Evolutionary conservation across 495 filamentous ascomycete species (phyloP).

Genomic region (Penicillium roqueforti): DNA sequence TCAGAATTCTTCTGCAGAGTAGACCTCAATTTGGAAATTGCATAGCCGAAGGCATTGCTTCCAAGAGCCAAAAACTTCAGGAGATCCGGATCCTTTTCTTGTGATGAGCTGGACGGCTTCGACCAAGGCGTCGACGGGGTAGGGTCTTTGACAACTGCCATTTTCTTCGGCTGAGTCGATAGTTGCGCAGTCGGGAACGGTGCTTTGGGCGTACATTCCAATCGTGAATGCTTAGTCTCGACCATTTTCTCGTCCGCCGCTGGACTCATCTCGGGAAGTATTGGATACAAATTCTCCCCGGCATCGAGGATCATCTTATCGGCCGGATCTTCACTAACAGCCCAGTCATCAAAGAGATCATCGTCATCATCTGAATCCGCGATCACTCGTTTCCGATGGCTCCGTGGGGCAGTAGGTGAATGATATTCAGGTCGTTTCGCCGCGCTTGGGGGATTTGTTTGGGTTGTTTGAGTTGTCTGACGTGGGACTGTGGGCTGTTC

Average conservation of each 20-base stretch:
- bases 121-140: slow-evolving; percentile 14
- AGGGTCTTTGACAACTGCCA: neutral
- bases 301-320: slow-evolving; percentile 24
- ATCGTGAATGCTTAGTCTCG: neutral
- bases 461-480: slow-evolving; percentile 1
- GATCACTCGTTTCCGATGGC: slow-evolving; percentile 25
- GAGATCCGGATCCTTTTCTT: slow-evolving; percentile 24
- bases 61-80: slow-evolving; percentile 30
- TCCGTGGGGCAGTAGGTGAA: slow-evolving; percentile 5
- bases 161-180: slow-evolving; percentile 11
- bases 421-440: slow-evolving; percentile 4
- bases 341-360: slow-evolving; percentile 25
- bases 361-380: slow-evolving; percentile 48
- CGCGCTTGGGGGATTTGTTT: neutral
- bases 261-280: slow-evolving; percentile 24
- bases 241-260: slow-evolving; percentile 6
- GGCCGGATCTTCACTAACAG: slow-evolving; percentile 21
- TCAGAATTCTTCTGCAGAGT: slow-evolving; percentile 36
- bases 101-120: slow-evolving; percentile 20
- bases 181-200: slow-evolving; percentile 5
- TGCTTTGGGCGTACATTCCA: slow-evolving; percentile 9
- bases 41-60: slow-evolving; percentile 16
- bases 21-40: slow-evolving; percentile 23
- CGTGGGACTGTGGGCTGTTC: slow-evolving; percentile 1
- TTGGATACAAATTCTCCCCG: slow-evolving; percentile 29